A percentile compares a stretch with the other conserved stretches of the same genome.
These are phyloP conservation scores for Hibiscus syriacus DNA, from an alignment of 345 rosid species.

Conservation along the genomic window DNA sequence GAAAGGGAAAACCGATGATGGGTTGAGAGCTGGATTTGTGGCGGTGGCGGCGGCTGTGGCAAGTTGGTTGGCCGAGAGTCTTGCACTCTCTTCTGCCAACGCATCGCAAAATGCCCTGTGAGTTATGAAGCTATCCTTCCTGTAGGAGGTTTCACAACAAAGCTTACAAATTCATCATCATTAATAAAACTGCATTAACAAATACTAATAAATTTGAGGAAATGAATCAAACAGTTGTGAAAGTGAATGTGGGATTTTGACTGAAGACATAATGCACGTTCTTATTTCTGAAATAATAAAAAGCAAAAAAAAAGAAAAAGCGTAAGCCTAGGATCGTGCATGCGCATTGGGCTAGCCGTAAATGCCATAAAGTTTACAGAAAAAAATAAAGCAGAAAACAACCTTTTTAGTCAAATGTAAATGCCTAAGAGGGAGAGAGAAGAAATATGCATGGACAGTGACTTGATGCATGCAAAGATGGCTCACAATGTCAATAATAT, in stretches of 20 bases:
- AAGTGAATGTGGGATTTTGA: constrained; percentile 5
- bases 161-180: not conserved
- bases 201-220: not conserved
- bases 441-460: constrained; percentile 15
- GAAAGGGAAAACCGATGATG: constrained; percentile 22
- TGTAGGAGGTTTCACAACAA: constrained; percentile 17
- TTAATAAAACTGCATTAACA: not conserved
- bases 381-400: constrained; percentile 10
- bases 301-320: not conserved
- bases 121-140: constrained; percentile 95
- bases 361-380: constrained; percentile 21
- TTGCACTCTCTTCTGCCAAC: constrained; percentile 82
- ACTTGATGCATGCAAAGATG: constrained; percentile 32
- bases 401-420: constrained; percentile 29
- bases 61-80: constrained; percentile 42
- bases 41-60: constrained; percentile 11
- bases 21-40: constrained; percentile 18
- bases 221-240: not conserved
- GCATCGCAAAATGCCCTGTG: constrained; percentile 96
- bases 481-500: constrained; percentile 23
- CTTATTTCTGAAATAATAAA: not conserved
- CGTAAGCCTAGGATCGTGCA: constrained; percentile 16
- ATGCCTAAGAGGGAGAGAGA: constrained; percentile 16
- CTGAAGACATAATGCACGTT: not conserved
- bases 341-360: constrained; percentile 17